phyloP scores from a whole-genome alignment of 306 rosid species.

The Vigna unguiculata region DNA sequence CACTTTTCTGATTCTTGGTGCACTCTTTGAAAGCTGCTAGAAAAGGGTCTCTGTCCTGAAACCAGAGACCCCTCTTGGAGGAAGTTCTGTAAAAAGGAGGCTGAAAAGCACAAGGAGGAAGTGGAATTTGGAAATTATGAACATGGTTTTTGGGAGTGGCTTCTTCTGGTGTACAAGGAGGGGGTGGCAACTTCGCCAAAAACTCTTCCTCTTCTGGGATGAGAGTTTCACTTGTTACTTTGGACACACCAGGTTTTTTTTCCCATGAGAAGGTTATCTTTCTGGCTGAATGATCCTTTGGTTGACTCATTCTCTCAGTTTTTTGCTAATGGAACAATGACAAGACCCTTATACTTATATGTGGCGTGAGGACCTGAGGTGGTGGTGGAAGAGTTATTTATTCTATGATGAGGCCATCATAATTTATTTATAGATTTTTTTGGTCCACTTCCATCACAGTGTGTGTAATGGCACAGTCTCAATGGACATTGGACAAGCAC shows the following conservation, averaged over 20 bases:
- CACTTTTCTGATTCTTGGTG: slow-evolving; percentile 52
- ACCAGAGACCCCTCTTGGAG: slow-evolving; percentile 54
- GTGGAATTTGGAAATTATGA: slow-evolving; percentile 64
- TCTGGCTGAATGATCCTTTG: slow-evolving; percentile 33
- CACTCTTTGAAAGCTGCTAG: slow-evolving; percentile 74
- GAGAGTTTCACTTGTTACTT: slow-evolving; percentile 41
- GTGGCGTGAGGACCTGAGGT: neutral
- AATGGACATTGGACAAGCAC: slow-evolving; percentile 50
- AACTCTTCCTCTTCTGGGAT: slow-evolving; percentile 29
- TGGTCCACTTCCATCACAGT: neutral
- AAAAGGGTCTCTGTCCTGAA: slow-evolving; percentile 70
- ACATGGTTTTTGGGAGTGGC: slow-evolving; percentile 25
- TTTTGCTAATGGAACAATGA: neutral
- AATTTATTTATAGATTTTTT: slow-evolving; percentile 37
- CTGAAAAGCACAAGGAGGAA: slow-evolving; percentile 75
- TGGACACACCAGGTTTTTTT: slow-evolving; percentile 69
- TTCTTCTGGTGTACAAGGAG: slow-evolving; percentile 55
- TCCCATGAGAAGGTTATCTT: slow-evolving; percentile 86
- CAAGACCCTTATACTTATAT: neutral
- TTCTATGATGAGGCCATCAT: slow-evolving; percentile 9
- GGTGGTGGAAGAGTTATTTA: slow-evolving; percentile 28
- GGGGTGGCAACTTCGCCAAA: slow-evolving; percentile 59
- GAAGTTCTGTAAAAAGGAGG: slow-evolving; percentile 59
- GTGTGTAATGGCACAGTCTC: slow-evolving; percentile 3
- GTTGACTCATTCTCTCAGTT: slow-evolving; percentile 47